Base-by-base conservation (phyloP, 2,329 filamentous ascomycete species). In the Phaeosphaeriaceae sp. region DNA sequence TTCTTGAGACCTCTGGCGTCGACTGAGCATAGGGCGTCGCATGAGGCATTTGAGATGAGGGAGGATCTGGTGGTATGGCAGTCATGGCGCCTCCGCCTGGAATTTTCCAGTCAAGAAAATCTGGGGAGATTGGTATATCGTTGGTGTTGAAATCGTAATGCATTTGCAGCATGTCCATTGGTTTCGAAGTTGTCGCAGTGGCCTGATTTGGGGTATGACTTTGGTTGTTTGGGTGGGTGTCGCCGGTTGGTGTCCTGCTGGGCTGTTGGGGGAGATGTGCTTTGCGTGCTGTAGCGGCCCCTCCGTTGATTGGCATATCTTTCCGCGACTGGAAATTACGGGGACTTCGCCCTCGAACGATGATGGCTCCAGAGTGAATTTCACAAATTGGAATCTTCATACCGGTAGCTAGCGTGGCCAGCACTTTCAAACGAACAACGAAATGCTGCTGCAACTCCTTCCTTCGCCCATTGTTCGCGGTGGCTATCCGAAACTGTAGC, bases 381-480 rank as follows among this genome's bases (percentile, higher is more conserved):
- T 97, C 92, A 42, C 88, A 89, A 42, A 97, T 81, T 6, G 90
- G 83, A 28, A 91, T 83, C 72, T 92, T 96, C 28, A 82, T 82
- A n/a, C 91, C 91, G 52, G 90, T 94, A 1, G 90, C 83, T 41
- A 97, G 77, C 0, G 90, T 94, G 13, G 88, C 92, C 56, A 92
- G 80, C 8, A 96, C 87, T 73, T 93, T 96, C 42, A 97, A 78
- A 56, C 92, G 88, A 49, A 97, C 82, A 9, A 96, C 87, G 73
- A 97, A 97, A 76, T 97, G 93, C 70, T 97, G 93, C 70, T 97
- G 93, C 37, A 97, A 82, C 72, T 97, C 93, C 77, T 96, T 96
- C 55, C 93, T 83, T 52, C 93, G 86, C 9, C 93, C 93, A 70
- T 97, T 97, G 76, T 97, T 97, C 48, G 93, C 93, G 7, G 93